Evolutionary conservation across 164 flowering plant genomes (phyloP).

Genomic region (Nymphaea colorata): DNA sequence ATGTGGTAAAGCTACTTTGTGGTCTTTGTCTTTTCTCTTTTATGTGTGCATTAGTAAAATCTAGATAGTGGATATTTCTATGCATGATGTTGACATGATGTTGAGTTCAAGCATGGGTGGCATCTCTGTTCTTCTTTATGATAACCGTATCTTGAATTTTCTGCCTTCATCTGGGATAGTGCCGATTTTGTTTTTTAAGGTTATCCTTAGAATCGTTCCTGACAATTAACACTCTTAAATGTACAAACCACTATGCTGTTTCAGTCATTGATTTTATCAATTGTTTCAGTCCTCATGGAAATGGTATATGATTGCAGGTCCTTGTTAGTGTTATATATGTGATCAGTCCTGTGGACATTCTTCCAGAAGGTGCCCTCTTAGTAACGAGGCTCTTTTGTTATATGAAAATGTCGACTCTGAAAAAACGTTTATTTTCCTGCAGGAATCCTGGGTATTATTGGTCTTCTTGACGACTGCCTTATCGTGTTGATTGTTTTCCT

Average conservation of each 20-base stretch:
- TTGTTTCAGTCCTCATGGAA: not conserved
- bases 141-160: not conserved
- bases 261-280: not conserved
- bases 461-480: conserved; percentile 72
- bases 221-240: not conserved
- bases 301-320: conserved; percentile 31
- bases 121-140: not conserved
- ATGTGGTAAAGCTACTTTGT: not conserved
- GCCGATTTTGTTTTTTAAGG: not conserved
- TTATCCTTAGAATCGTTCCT: not conserved
- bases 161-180: not conserved
- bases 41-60: too few species aligned
- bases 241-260: not conserved
- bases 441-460: conserved; percentile 57
- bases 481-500: conserved; percentile 56
- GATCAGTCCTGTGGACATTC: conserved; percentile 77
- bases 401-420: not conserved
- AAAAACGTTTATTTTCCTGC: not conserved
- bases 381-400: not conserved
- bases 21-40: not conserved
- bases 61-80: too few species aligned
- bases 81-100: too few species aligned
- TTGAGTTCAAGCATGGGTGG: too few species aligned
- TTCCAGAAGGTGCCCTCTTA: conserved; percentile 70
- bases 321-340: conserved; percentile 45